phyloP scores from a whole-genome alignment of 1,139 yeast genomes.

The Lodderomyces metapsilosis region DNA sequence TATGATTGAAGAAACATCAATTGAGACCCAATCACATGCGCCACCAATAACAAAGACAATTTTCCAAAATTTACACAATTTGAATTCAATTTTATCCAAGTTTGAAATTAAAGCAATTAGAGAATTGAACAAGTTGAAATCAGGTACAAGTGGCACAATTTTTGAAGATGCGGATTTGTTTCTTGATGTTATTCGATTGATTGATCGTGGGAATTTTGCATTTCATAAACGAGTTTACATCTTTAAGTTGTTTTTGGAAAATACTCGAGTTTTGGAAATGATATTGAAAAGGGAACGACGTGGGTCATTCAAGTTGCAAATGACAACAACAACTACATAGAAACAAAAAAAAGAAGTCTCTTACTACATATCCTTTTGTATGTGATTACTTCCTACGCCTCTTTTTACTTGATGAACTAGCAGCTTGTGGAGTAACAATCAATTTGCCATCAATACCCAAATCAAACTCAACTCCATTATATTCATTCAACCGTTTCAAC shows the following conservation, averaged over 20 bases:
- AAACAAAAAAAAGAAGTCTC: neutral
- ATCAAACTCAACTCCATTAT: conserved; percentile 14
- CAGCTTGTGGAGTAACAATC: conserved; percentile 6
- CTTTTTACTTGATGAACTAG: conserved; percentile 11
- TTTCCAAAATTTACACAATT: conserved; percentile 37
- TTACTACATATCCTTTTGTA: too few relatives aligned
- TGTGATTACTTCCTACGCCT: conserved; percentile 7
- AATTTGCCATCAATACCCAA: conserved; percentile 13
- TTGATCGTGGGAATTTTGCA: conserved; percentile 68
- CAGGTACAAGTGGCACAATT: conserved; percentile 44
- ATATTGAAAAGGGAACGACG: conserved; percentile 33
- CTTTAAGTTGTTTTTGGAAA: conserved; percentile 62
- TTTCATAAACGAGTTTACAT: conserved; percentile 64
- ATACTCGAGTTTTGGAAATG: conserved; percentile 52
- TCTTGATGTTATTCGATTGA: conserved; percentile 55
- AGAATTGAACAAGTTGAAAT: conserved; percentile 57
- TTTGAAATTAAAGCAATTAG: conserved; percentile 67
- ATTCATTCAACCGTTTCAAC: conserved; percentile 13
- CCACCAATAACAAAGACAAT: conserved; percentile 18
- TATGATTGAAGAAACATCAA: conserved; percentile 10
- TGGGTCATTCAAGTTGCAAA: conserved; percentile 9
- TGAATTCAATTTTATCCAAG: conserved; percentile 64
- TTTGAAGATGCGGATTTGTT: conserved; percentile 62
- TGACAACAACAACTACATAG: neutral
- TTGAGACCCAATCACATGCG: conserved; percentile 6